Conservation (phyloP, 345 rosid species). For the Acer campestre region DNA sequence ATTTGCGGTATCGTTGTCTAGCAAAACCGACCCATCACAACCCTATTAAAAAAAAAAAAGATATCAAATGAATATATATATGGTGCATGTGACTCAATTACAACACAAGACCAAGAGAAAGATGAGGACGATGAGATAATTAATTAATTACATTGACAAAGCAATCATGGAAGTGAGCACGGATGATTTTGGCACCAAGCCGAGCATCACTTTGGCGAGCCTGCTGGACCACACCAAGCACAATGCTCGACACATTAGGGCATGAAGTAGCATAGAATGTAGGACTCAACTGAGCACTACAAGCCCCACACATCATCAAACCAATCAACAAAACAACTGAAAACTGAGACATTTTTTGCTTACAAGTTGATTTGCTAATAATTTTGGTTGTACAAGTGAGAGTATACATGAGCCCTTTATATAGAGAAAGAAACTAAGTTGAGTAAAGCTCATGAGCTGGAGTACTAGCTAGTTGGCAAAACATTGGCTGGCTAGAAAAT, state of each 20-base stretch:
- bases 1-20: conserved; percentile 31
- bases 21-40: conserved; percentile 56
- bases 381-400: not conserved
- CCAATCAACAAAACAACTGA: conserved; percentile 5
- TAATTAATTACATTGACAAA: conserved; percentile 32
- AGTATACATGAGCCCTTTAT: not conserved
- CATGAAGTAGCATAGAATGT: conserved; percentile 30
- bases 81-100: too few relatives aligned
- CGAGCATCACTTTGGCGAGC: conserved; percentile 18
- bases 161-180: conserved; percentile 44
- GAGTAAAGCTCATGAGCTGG: not conserved
- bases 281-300: conserved; percentile 24
- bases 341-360: conserved; percentile 9
- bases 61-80: not conserved
- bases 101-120: too few relatives aligned
- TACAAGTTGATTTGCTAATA: not conserved
- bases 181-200: conserved; percentile 29
- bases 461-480: not conserved
- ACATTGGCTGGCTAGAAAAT: not conserved
- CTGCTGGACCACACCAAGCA: conserved; percentile 9
- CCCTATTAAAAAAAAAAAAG: conserved; percentile 30
- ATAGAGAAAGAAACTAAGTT: not conserved
- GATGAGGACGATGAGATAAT: not conserved
- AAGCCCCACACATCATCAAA: conserved; percentile 8
- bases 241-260: conserved; percentile 24